Evolutionary conservation across 2,329 filamentous ascomycete species (phyloP).

Genomic region (Dothiorella sarmentorum): DNA sequence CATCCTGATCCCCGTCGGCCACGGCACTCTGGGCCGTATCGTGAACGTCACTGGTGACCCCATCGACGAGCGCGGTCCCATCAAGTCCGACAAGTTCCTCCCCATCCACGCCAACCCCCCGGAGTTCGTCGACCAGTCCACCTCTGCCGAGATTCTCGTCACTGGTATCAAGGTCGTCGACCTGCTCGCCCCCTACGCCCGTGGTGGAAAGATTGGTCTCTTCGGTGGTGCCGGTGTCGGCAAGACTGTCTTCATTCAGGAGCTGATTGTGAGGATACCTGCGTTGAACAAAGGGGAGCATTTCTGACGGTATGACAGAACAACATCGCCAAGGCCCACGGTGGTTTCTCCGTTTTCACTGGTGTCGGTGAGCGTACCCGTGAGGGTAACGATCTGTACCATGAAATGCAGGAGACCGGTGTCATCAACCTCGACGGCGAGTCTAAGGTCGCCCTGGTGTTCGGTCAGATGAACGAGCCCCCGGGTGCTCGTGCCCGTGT

Average conservation of each 20-base stretch:
- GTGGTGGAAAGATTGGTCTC: constrained; percentile 99
- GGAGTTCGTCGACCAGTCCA: constrained; percentile 91
- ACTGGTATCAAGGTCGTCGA: constrained; percentile 99
- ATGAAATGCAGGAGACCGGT: constrained; percentile 99
- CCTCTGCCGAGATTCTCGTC: constrained; percentile 90
- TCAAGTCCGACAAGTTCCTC: constrained; percentile 83
- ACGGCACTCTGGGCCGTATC: constrained; percentile 93
- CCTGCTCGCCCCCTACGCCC: constrained; percentile 95
- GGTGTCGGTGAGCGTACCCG: constrained; percentile 99
- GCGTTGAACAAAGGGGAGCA: background rate
- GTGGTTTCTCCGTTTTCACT: constrained; percentile 99
- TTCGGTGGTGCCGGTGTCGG: constrained; percentile 99
- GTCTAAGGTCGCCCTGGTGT: constrained; percentile 98
- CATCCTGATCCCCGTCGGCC: constrained; percentile 95
- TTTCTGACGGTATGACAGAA: constrained; percentile 55
- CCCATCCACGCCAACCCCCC: constrained; percentile 96
- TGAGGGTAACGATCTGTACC: constrained; percentile 99
- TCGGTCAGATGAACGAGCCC: constrained; percentile 99
- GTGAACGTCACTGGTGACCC: constrained; percentile 99
- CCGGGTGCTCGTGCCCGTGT: constrained; percentile 99
- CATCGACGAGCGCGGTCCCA: constrained; percentile 98
- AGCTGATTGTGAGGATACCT: constrained; percentile 71
- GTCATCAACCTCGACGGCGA: constrained; percentile 99
- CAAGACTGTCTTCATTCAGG: constrained; percentile 99
- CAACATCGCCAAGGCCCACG: constrained; percentile 99